Conservation (phyloP, 345 rosid genomes). For the Angophora floribunda region DNA sequence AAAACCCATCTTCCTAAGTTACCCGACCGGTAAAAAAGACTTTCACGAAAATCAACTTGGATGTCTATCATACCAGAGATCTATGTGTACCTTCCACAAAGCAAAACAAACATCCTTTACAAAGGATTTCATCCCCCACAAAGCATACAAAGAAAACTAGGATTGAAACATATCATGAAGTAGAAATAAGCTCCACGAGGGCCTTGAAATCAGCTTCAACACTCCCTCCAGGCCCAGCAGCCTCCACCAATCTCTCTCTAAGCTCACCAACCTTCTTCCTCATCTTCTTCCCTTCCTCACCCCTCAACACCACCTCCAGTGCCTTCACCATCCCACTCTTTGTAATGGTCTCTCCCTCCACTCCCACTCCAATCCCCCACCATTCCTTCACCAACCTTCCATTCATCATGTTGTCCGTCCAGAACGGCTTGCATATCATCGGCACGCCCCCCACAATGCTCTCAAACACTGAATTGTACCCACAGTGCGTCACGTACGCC, state of each 20-base stretch:
- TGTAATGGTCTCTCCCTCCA: background rate
- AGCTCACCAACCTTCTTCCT: background rate
- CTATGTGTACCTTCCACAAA: background rate
- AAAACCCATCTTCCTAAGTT: background rate
- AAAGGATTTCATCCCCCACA: background rate
- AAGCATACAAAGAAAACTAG: background rate
- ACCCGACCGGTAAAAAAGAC: background rate
- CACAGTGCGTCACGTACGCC: background rate
- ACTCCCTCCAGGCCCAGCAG: background rate
- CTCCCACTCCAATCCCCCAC: background rate
- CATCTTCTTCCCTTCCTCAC: background rate
- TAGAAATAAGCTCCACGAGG: background rate
- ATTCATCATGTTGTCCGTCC: background rate
- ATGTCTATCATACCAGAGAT: background rate
- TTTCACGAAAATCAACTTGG: background rate
- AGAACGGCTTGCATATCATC: background rate
- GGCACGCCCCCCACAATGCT: background rate
- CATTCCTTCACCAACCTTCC: background rate
- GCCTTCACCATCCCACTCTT: background rate
- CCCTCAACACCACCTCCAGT: background rate
- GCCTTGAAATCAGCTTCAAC: background rate
- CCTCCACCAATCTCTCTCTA: background rate
- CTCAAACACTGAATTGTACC: background rate
- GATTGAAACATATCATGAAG: background rate
- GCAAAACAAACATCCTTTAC: background rate